Base-by-base conservation (phyloP, 1,284 basidiomycete genomes). In the Irpex rosettiformis region DNA sequence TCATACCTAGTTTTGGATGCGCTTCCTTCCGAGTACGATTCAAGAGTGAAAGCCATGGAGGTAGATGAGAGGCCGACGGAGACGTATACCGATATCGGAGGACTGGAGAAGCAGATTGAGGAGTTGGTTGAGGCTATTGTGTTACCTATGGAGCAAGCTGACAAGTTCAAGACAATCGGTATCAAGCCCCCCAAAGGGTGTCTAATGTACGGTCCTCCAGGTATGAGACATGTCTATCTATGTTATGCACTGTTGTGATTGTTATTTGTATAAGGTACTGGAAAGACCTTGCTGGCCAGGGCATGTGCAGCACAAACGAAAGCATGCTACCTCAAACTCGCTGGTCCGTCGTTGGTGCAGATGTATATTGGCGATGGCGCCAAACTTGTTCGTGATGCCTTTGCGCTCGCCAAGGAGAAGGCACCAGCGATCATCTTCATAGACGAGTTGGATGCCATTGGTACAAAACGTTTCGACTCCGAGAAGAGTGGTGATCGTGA, bases 1-100 rank as follows among this genome's bases (percentile, higher is more conserved):
- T 98, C 94, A n/a, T 99, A 99, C 71, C 85, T 99, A 62, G 85
- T 99, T 48, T 84, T 99, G 28, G 96, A 99, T 75, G 96, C 86
- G 53, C 76, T 92, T 2, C 89, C 89, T 4, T 77, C 84, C 61
- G 89, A 92, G 68, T 92, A 88, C 72, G 89, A 92, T 67, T 86
- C 86, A 33, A 77, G 89, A 59, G 89, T 92, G 55, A 91, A 91
- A 72, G 89, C 89, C 1, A 99, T 99, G 96, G 94, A 98, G 72
- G 97, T 92, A 1, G 89, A 92, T 66, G 89, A 91, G 74, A 75
- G 84, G 61, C 89, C 89, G 21, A 91, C 89, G 11, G 89, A 91
- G 73, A 85, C 82, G 2, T 92, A 91, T 68, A 89, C 86, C 25
- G 89, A 91, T 70, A 89, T 92, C 62, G 89, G 89, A 70, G 89